Base-by-base conservation (phyloP, 1,284 basidiomycete genomes). In the Melampsora larici-populina region DNA sequence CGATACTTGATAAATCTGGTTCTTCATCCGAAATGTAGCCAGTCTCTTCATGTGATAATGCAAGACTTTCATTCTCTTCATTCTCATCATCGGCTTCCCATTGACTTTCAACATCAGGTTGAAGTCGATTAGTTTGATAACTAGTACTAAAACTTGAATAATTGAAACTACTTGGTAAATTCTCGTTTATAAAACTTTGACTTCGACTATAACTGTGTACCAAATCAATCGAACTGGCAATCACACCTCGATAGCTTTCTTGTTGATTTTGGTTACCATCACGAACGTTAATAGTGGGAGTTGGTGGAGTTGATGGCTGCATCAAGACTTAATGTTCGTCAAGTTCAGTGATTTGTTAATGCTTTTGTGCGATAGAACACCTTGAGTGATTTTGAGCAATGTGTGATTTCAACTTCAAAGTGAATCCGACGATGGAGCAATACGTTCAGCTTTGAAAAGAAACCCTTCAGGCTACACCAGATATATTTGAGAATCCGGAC, bases 81-180 rank as follows among this genome's bases (percentile, higher is more conserved):
- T 29, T 48, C 43, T 64, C 33, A 1, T 48, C 58, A 49, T 65
- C 70, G 7, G 29, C 70, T 15, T 46, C 70, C 21, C 40, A 40
- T 17, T 73, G 58, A 33, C 70, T 73, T 65, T 64, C 60, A 26
- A 40, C 40, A 48, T 26, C 24, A 48, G n/a, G 60, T 43, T 49
- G 70, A 18, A 26, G 21, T n/a, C 58, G 26, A n/a, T 36, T 49
- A 31, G 58, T 29, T 9, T 63, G 70, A 40, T 73, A 73, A 40
- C 63, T 48, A 40, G 70, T 31, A 43, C 60, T 73, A 58, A 73
- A 64, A 40, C 70, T 73, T 40, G 70, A 73, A 33, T 62, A 36
- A 43, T 48, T 64, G 40, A 73, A 64, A 48, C 70, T 73, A 33
- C 63, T 73, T 1, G 70, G 62, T 21, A 73, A 48, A 29, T 73